These are phyloP conservation scores for Magnaporthales sp. DNA, from an alignment of 2,329 filamentous ascomycete species.

Conservation along the genomic window DNA sequence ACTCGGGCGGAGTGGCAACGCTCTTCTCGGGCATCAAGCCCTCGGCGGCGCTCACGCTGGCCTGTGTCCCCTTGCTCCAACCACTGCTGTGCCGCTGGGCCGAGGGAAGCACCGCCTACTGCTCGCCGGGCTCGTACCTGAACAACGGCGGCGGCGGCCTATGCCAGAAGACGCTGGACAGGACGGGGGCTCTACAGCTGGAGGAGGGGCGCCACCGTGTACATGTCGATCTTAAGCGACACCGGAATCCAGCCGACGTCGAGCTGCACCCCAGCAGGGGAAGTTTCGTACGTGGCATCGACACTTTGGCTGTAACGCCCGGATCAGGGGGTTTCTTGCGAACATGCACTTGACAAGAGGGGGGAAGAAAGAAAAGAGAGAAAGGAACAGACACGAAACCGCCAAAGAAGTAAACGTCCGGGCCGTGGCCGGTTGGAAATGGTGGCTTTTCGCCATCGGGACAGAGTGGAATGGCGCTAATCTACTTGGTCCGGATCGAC, in stretches of 20 bases:
- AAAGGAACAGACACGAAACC: background rate
- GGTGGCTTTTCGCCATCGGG: background rate
- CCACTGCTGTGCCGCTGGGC: constrained; percentile 22
- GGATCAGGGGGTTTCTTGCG: background rate
- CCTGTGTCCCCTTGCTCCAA: constrained; percentile 30
- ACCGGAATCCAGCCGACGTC: background rate
- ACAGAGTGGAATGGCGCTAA: background rate
- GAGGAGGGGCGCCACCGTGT: background rate
- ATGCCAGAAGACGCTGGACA: background rate
- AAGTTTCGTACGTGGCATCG: background rate
- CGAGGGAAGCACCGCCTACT: background rate
- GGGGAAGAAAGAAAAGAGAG: background rate
- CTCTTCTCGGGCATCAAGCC: constrained; percentile 29
- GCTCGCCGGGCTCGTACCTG: background rate
- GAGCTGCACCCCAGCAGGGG: background rate
- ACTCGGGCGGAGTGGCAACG: constrained; percentile 20
- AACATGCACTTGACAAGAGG: background rate
- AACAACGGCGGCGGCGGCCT: background rate
- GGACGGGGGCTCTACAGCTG: background rate
- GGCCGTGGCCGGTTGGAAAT: background rate
- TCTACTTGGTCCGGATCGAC: background rate
- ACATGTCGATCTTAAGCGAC: background rate
- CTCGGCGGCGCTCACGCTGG: constrained; percentile 26
- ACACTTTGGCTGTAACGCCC: background rate
- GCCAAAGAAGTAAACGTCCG: background rate